Base-by-base conservation (phyloP, 805 yeast species). In the Kurtzmaniella fragi region DNA sequence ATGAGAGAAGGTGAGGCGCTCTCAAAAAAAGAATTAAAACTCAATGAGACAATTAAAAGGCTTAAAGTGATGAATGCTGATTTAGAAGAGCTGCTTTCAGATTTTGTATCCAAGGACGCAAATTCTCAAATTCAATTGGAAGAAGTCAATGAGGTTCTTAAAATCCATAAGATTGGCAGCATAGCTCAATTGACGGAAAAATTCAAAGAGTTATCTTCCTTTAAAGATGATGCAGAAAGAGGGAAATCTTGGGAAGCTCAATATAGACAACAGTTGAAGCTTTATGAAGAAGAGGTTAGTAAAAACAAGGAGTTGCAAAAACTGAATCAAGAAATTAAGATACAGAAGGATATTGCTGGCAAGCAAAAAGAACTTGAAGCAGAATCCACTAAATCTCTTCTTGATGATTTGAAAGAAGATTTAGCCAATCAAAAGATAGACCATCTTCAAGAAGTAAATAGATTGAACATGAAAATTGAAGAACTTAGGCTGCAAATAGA, bases 1-100 rank as follows among this genome's bases (percentile, higher is more conserved):
- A 54, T 84, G 53, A 78, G 75, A 39, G 96, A 89, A 58, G 95
- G 95, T 3, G 81, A 83, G 45, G 77, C 73, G 17, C 60, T 88
- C 29, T 78, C 93, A 0, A 71, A 73, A 42, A 80, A 77, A 43
- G 97, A 91, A 50, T 69, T 87, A 20, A 77, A 75, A 47, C 70
- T 80, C 38, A 79, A 76, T 47, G 85, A 79, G 31, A 68, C 80
- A 0, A 77, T 90, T 36, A 84, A 84, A 44, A 70, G 72, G 45
- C 59, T 89, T 41, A 77, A 78, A 40, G 31, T 49, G 2, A 40
- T 47, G 5, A 65, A 63, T 44, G 38, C 38, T 8, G 56, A 57
- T 17, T 54, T 64, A 14, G 72, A 67, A 35, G 17, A 44, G 2
- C 50, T 53, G n/a, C 48, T 65, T 32, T 46, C 45, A 9, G 62